Evolutionary conservation across 768 basidiomycete genomes (phyloP).

Genomic region (Calvatia gigantea): DNA sequence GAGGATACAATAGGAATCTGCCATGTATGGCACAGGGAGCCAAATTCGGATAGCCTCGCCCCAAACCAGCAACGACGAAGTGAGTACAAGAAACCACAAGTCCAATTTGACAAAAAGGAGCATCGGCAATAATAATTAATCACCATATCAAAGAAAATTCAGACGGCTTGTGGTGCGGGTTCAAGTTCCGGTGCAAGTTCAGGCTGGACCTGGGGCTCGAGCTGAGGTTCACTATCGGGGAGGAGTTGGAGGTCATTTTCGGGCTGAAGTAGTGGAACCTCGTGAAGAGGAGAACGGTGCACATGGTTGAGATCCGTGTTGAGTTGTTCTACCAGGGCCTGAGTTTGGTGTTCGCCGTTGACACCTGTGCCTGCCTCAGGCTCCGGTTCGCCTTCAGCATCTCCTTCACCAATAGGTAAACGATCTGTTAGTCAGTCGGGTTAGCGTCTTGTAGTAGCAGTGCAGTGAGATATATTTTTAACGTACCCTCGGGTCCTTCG

Average conservation of each 20-base stretch:
- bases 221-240: not conserved
- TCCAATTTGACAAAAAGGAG: too few species aligned
- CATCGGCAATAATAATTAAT: too few species aligned
- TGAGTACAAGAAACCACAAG: too few species aligned
- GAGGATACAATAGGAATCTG: too few species aligned
- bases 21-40: too few species aligned
- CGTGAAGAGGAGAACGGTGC: not conserved
- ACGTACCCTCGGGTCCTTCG: not conserved
- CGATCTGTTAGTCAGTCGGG: not conserved
- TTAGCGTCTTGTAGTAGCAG: not conserved
- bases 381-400: conserved; percentile 10
- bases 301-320: not conserved
- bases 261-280: not conserved
- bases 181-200: not conserved
- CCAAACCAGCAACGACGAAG: too few species aligned
- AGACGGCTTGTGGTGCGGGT: not conserved
- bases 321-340: not conserved
- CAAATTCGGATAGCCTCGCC: too few species aligned
- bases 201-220: not conserved
- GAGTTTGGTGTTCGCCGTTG: not conserved
- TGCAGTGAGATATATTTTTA: not conserved
- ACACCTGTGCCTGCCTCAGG: not conserved
- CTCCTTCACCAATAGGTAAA: not conserved
- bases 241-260: not conserved
- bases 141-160: too few species aligned